Evolutionary conservation across 2,329 filamentous ascomycete species (phyloP).

Genomic region (Talaromyces sp.): DNA sequence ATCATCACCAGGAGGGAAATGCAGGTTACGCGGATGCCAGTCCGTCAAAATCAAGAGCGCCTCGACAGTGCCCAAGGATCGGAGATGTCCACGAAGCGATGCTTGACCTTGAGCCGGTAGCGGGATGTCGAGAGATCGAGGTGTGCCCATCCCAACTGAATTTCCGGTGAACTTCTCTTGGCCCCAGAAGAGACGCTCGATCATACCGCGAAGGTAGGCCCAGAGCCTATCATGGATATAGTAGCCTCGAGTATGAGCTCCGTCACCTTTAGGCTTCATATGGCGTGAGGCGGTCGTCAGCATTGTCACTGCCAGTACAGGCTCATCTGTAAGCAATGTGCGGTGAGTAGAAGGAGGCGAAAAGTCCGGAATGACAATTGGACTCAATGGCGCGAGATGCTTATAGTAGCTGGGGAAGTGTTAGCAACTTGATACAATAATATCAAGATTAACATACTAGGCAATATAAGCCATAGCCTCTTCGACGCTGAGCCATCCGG

Average conservation of each 20-base stretch:
- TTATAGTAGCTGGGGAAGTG: slow-evolving; percentile 72
- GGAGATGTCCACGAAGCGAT: slow-evolving; percentile 68
- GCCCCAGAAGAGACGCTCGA: slow-evolving; percentile 90
- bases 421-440: slow-evolving; percentile 20
- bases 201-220: slow-evolving; percentile 92
- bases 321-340: slow-evolving; percentile 82
- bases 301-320: slow-evolving; percentile 86
- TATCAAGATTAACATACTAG: slow-evolving; percentile 59
- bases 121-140: slow-evolving; percentile 66
- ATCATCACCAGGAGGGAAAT: slow-evolving; percentile 76
- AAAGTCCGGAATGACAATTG: slow-evolving; percentile 89
- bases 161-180: slow-evolving; percentile 93
- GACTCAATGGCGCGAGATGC: slow-evolving; percentile 85
- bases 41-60: slow-evolving; percentile 91
- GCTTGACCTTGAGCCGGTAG: slow-evolving; percentile 50
- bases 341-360: slow-evolving; percentile 75
- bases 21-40: slow-evolving; percentile 92
- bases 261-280: slow-evolving; percentile 73
- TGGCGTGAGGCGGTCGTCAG: slow-evolving; percentile 90
- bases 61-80: slow-evolving; percentile 91
- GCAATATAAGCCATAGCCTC: slow-evolving; percentile 93
- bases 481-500: slow-evolving; percentile 91
- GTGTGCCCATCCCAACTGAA: slow-evolving; percentile 57
- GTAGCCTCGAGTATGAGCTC: slow-evolving; percentile 78
- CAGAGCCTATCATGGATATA: slow-evolving; percentile 94